These are phyloP conservation scores for Microsporum ferrugineum DNA, from an alignment of 2,329 filamentous ascomycete species.

Conservation along the genomic window DNA sequence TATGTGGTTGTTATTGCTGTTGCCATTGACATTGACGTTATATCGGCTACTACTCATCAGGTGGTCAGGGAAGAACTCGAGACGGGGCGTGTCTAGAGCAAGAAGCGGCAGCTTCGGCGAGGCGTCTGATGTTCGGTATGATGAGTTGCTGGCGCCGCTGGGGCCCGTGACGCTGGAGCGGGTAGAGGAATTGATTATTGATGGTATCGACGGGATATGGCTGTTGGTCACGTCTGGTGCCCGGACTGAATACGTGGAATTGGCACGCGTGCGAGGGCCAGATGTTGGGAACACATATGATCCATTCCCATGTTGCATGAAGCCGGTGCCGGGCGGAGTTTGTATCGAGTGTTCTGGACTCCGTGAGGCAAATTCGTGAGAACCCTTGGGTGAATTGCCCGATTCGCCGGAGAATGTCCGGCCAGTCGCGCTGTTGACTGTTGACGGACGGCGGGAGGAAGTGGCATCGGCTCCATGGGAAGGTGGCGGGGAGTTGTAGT, in stretches of 20 bases:
- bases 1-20: slow-evolving; percentile 7
- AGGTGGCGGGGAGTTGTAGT: slow-evolving; percentile 47
- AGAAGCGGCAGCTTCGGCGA: slow-evolving; percentile 33
- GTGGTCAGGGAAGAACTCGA: slow-evolving; percentile 29
- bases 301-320: slow-evolving; percentile 21
- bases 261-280: slow-evolving; percentile 42
- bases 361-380: slow-evolving; percentile 56
- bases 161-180: slow-evolving; percentile 35
- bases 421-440: slow-evolving; percentile 37
- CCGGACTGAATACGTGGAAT: slow-evolving; percentile 43
- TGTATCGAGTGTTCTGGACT: slow-evolving; percentile 48
- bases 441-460: slow-evolving; percentile 37
- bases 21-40: slow-evolving; percentile 5
- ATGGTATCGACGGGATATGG: slow-evolving; percentile 38
- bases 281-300: slow-evolving; percentile 14
- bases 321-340: slow-evolving; percentile 33
- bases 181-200: slow-evolving; percentile 46
- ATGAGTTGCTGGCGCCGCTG: slow-evolving; percentile 9
- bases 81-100: slow-evolving; percentile 36
- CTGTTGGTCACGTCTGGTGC: slow-evolving; percentile 40
- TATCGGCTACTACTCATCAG: slow-evolving; percentile 13
- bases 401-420: slow-evolving; percentile 52
- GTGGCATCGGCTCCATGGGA: slow-evolving; percentile 30
- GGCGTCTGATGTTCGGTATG: slow-evolving; percentile 14
- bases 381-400: slow-evolving; percentile 51